A percentile compares a stretch with the other conserved stretches of the same genome.
Evolutionary conservation across 1,139 yeast species (phyloP).

Genomic region (Tardiomyces blankii): DNA sequence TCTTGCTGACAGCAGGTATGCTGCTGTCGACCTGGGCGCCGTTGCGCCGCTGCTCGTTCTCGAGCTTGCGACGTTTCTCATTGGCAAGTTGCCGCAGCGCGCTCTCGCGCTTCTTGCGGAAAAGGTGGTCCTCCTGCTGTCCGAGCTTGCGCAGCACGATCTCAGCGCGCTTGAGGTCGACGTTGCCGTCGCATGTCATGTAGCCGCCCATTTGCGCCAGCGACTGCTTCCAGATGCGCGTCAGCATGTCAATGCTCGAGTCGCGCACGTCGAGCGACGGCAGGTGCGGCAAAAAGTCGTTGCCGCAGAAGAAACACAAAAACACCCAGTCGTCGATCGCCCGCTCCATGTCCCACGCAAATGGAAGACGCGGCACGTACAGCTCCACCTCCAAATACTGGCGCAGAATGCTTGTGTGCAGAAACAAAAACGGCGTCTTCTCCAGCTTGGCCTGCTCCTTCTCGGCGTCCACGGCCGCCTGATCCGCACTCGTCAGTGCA

Average conservation of each 20-base stretch:
- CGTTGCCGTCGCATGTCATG: slow-evolving; percentile 80
- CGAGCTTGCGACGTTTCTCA: slow-evolving; percentile 19
- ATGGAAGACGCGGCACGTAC: slow-evolving; percentile 51
- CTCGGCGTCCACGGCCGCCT: slow-evolving; percentile 13
- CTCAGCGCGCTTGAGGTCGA: slow-evolving; percentile 70
- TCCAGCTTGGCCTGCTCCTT: slow-evolving; percentile 38
- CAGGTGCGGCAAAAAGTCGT: slow-evolving; percentile 94
- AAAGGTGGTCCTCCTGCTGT: slow-evolving; percentile 68
- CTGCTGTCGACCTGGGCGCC: slow-evolving; percentile 3
- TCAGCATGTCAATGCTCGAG: slow-evolving; percentile 76
- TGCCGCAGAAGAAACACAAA: slow-evolving; percentile 97
- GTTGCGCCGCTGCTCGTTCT: slow-evolving; percentile 4
- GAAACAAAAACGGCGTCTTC: slow-evolving; percentile 70
- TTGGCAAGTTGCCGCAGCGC: slow-evolving; percentile 58
- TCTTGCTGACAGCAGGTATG: slow-evolving; percentile 15
- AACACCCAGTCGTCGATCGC: slow-evolving; percentile 99
- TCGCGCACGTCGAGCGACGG: slow-evolving; percentile 94
- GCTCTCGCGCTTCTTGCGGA: slow-evolving; percentile 53
- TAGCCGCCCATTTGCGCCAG: slow-evolving; percentile 61
- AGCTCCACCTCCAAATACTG: slow-evolving; percentile 85
- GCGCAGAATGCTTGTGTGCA: slow-evolving; percentile 76
- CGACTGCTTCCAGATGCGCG: slow-evolving; percentile 70
- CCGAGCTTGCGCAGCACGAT: slow-evolving; percentile 55
- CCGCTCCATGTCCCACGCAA: slow-evolving; percentile 79
- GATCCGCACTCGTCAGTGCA: slow-evolving; percentile 15